Base-by-base conservation (phyloP, 148 eudicot genomes). In the Rhododendron ferrugineum region DNA sequence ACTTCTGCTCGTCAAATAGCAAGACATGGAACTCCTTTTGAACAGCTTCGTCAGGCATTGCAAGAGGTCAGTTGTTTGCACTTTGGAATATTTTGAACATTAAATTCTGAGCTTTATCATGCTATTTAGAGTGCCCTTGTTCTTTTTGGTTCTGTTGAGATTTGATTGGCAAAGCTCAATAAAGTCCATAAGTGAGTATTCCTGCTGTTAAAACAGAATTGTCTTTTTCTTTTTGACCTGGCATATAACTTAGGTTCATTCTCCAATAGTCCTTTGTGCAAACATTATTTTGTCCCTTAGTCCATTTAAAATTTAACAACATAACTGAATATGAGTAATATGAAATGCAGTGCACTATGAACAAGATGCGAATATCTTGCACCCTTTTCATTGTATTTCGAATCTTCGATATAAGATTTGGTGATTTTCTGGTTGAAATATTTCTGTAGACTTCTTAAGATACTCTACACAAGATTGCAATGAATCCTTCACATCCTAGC, bases 31-130 rank as follows among this genome's bases (percentile, higher is more conserved):
- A 91, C 98, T 37, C 95, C 94, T 6, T 89, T 91, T 60, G 96
- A 93, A 89, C 95, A 95, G 83, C 94, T 95, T 88, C 92, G 96
- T 14, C 92, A 91, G 20, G 89, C 93, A 26, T 56, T 95, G 83
- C 92, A 88, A 81, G 91, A 93, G 98, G 98, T 94, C 89, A 89
- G 91, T 90, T 81, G 88, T 78, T 84, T 14, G 32, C 26, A 83
- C 22, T 62, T 70, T 5, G 46, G 32, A 32, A 28, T 79, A 22
- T 32, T 64, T 54, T 62, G 46, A 4, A 70, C 32, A 44, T 37
- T 23, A 10, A 11, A 78, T 42, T 40, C 32, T 78, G 28, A 78
- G 80, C 80, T 23, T 42, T 40, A 44, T 46, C 14, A 22, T 78
- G 32, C 80, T n/a, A 10, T 42, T 9, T 22, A 46, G 14, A 11